phyloP scores from a whole-genome alignment of 164 flowering plant genomes.

The Sextonia rubra region DNA sequence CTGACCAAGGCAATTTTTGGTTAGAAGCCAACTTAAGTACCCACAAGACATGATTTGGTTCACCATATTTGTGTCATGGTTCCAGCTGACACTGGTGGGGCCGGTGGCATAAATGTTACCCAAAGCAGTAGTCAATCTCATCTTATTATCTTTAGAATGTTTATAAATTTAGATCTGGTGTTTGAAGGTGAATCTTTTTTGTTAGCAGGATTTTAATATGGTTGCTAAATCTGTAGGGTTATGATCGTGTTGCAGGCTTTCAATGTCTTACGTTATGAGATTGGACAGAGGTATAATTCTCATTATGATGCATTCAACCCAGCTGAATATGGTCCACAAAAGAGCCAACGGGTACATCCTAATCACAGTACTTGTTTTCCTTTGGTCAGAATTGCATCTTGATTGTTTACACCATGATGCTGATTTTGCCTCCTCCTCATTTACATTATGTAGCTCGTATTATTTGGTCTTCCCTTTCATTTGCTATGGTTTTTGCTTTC shows the following conservation, averaged over 20 bases:
- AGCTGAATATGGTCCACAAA: slow-evolving; percentile 89
- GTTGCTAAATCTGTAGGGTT: slow-evolving; percentile 20
- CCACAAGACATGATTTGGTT: no score
- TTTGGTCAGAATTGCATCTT: not conserved
- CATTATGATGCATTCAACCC: slow-evolving; percentile 91
- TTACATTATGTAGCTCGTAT: not conserved
- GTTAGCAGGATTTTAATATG: slow-evolving; percentile 25
- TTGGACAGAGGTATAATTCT: slow-evolving; percentile 84
- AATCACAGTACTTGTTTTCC: not conserved
- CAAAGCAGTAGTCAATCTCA: no score
- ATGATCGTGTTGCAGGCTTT: slow-evolving; percentile 78
- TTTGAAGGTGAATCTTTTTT: slow-evolving; percentile 19
- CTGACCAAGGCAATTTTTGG: no score
- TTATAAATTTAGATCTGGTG: no score
- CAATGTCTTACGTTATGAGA: slow-evolving; percentile 83
- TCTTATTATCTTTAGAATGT: no score
- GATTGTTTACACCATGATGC: not conserved
- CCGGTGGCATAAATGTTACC: no score
- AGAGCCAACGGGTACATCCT: slow-evolving; percentile 82
- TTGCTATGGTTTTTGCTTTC: no score
- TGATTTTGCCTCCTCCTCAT: not conserved
- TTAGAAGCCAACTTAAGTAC: no score
- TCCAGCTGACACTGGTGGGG: no score
- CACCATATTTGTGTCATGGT: no score
- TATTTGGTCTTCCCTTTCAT: no score